Evolutionary conservation across 2,329 filamentous ascomycete species (phyloP), one percentile per base, ranked within the genome.

Genomic region (Aspergillus sp.): DNA sequence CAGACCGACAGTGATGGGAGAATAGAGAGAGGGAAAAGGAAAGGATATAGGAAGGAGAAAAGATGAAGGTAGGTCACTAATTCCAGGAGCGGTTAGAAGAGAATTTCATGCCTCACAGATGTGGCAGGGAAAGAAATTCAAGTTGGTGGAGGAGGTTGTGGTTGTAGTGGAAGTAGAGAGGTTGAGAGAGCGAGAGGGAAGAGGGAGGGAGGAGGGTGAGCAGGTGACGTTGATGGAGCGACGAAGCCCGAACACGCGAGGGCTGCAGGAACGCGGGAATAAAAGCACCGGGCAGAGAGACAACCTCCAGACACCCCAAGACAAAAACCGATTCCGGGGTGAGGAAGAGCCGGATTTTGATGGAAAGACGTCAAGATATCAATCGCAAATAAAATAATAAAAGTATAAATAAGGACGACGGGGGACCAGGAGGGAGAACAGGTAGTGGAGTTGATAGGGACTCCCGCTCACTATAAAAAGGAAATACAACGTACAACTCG

Each of bases 211-310:
- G 56, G 52, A 53, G 49, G 50, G 55, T 52, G 61, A 61, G 63
- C 58, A 64, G 60, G 59, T 66, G 64, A 65, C 63, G 64, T 66
- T 67, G 64, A 64, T 67, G 61, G 61, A 65, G 61, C 63, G 64
- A 65, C 57, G 59, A 62, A 64, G 58, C 61, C 61, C 59, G 58
- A 63, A 64, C 58, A 65, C 61, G 64, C 60, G 60, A 63, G 59
- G 56, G 57, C 61, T 62, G 63, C 60, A 65, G 63, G 62, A 64
- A 64, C 61, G 56, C 58, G 60, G 62, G 57, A 61, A 58, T 61
- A 57, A 59, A 25, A 63, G 56, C 57, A 58, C 57, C 54, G 50
- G 57, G 50, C 62, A 58, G 47, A 56, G 53, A 53, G 51, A 51
- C 58, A 57, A 48, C 52, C 49, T 44, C 25, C 25, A 29, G 54